Evolutionary conservation across 805 yeast genomes (phyloP).

Genomic region (Wickerhamomyces rabaulensis): DNA sequence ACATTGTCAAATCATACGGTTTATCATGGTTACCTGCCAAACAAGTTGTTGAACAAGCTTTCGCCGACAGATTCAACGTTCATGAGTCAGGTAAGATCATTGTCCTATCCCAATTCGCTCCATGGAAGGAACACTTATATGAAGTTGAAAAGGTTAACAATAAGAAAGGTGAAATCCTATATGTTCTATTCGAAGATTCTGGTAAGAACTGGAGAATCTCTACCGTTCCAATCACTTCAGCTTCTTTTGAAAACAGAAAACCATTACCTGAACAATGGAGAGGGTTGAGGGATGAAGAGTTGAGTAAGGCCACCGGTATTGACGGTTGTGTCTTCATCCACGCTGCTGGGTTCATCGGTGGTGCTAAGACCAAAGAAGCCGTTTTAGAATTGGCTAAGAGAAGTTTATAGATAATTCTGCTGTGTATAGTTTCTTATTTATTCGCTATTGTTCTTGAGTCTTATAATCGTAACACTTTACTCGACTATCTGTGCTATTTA

Average conservation of each 20-base stretch:
- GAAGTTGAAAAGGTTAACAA: conserved; percentile 58
- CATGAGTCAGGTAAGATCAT: conserved; percentile 71
- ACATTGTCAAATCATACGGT: conserved; percentile 65
- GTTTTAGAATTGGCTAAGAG: conserved; percentile 67
- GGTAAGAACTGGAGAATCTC: conserved; percentile 77
- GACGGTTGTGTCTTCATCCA: conserved; percentile 88
- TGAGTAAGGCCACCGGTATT: conserved; percentile 71
- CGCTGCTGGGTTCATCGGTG: conserved; percentile 97
- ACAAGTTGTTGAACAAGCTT: conserved; percentile 65
- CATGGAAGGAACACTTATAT: conserved; percentile 94
- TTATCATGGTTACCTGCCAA: conserved; percentile 91
- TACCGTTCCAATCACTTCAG: conserved; percentile 77
- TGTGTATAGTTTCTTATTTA: not conserved
- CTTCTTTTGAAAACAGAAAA: conserved; percentile 79
- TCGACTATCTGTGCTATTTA: too few relatives aligned
- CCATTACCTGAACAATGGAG: conserved; percentile 90
- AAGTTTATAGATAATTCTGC: conserved; percentile 23
- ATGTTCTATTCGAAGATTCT: conserved; percentile 79
- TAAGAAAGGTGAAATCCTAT: conserved; percentile 54
- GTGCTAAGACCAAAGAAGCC: conserved; percentile 75
- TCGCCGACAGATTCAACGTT: conserved; percentile 49
- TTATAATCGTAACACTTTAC: too few relatives aligned
- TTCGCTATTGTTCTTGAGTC: not conserved
- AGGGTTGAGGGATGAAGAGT: conserved; percentile 87
- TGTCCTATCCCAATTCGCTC: conserved; percentile 70